These are phyloP conservation scores for Ascochyta koolunga DNA, from an alignment of 2,329 filamentous ascomycete genomes.

Conservation along the genomic window DNA sequence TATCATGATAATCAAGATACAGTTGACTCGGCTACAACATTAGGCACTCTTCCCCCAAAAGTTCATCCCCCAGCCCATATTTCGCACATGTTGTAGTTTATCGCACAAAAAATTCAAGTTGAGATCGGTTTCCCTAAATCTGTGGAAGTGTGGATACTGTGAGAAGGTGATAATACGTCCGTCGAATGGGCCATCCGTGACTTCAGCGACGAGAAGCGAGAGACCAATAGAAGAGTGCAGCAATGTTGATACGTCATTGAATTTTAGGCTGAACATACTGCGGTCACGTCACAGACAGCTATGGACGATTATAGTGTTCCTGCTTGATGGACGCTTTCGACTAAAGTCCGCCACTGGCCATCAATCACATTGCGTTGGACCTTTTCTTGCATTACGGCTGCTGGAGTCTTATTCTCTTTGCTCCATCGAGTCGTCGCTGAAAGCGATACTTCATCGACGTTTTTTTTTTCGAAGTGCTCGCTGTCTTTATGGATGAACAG, in stretches of 20 bases:
- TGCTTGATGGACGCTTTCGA: conserved; percentile 63
- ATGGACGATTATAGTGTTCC: conserved; percentile 61
- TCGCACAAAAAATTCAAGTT: not conserved
- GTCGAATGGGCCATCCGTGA: not conserved
- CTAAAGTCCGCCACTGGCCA: conserved; percentile 63
- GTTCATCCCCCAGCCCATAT: not conserved
- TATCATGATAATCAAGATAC: no score
- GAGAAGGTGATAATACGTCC: not conserved
- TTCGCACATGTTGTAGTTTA: not conserved
- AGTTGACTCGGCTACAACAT: no score
- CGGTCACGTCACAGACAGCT: conserved; percentile 64
- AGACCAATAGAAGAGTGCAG: not conserved
- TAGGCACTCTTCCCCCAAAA: no score
- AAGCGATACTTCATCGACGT: conserved; percentile 56
- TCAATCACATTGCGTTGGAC: conserved; percentile 51
- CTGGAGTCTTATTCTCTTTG: not conserved
- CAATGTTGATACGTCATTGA: not conserved
- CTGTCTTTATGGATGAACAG: conserved; percentile 60
- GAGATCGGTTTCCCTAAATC: not conserved
- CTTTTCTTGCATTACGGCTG: not conserved
- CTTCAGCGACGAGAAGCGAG: not conserved
- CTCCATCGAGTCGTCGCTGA: not conserved
- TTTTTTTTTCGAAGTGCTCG: conserved; percentile 56
- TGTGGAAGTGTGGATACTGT: not conserved
- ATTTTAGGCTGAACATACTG: conserved; percentile 57